Percentiles rank a stretch among this genome's conserved stretches.
phyloP scores from a whole-genome alignment of 257 asterid species.

The Cynanchum wilfordii region DNA sequence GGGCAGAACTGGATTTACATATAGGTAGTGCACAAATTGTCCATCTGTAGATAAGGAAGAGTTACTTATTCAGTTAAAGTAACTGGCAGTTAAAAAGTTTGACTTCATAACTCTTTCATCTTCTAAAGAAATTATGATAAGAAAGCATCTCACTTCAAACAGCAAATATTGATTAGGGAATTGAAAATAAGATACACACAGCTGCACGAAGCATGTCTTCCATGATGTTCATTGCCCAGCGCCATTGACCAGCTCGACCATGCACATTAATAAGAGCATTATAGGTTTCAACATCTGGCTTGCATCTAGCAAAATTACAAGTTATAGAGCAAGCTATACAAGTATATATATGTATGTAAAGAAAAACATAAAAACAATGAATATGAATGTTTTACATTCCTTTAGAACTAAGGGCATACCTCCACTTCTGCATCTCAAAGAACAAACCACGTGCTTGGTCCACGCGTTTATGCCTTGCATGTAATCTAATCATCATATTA shows the following conservation, averaged over 20 bases:
- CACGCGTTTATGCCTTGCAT: constrained; percentile 67
- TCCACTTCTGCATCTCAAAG: constrained; percentile 98
- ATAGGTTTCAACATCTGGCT: constrained; percentile 90
- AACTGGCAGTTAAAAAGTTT: neutral
- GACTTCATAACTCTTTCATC: neutral
- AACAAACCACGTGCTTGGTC: constrained; percentile 98
- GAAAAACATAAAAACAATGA: neutral
- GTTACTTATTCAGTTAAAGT: neutral
- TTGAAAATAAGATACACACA: constrained; percentile 65
- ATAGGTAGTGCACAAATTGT: neutral
- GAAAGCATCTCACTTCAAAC: constrained; percentile 64
- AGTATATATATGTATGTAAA: neutral
- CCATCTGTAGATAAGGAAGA: neutral
- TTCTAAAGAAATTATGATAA: constrained; percentile 10
- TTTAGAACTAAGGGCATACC: constrained; percentile 36
- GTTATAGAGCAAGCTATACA: neutral
- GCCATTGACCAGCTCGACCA: constrained; percentile 97
- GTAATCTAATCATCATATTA: constrained; percentile 88
- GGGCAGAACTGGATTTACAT: neutral
- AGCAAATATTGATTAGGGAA: constrained; percentile 51
- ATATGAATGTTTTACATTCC: neutral
- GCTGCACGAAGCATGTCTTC: constrained; percentile 97
- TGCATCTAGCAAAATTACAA: constrained; percentile 53
- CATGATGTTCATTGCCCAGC: constrained; percentile 93
- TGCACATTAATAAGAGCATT: constrained; percentile 88